Base-by-base conservation (phyloP, 495 filamentous ascomycete genomes). In the Penicillium silybi region DNA sequence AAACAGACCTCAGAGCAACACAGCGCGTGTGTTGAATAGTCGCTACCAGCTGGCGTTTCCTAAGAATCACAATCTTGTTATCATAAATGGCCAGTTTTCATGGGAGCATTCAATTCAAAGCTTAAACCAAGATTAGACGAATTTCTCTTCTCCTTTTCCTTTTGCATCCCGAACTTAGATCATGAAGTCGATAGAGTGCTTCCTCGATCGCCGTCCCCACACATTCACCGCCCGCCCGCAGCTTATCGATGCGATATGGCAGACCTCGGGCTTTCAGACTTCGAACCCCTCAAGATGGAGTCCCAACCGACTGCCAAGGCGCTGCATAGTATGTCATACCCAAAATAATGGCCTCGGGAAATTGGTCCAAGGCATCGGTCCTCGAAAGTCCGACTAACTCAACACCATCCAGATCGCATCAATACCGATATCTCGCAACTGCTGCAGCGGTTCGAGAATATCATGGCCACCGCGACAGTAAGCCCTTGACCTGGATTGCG, bases 401-500 rank as follows among this genome's bases (percentile, higher is more conserved):
- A 22, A 34, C 17, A 41, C 26, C 41, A 35, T 10, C 11, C 44
- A 84, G 81, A 75, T 39, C 80, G 81, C 54, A 73, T 83, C 60
- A 77, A 75, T 58, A 63, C 65, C 52, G 67, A 82, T 52, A 68
- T 82, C 46, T 72, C 76, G 38, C 74, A 79, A 47, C 68, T 88
- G 16, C 70, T 86, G 7, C 75, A 77, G 45, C 77, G 81, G 13
- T 88, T 82, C 61, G 80, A 85, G 53, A 80, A 80, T 13, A 81
- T 88, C 56, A 65, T 86, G 57, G 74, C 73, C 2, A 78, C 77
- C 42, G 78, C 78, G 1, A 73, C 76, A 8, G 84, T 86, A 62
- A 50, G 71, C 55, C 15, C 35, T 19, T 13, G 29, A 13, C 40
- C 32, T 23, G 5, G 41, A 13, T 3, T 4, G 29, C 4, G 29